phyloP scores from a whole-genome alignment of 306 rosid species.

The Gastrolobium bilobum region DNA sequence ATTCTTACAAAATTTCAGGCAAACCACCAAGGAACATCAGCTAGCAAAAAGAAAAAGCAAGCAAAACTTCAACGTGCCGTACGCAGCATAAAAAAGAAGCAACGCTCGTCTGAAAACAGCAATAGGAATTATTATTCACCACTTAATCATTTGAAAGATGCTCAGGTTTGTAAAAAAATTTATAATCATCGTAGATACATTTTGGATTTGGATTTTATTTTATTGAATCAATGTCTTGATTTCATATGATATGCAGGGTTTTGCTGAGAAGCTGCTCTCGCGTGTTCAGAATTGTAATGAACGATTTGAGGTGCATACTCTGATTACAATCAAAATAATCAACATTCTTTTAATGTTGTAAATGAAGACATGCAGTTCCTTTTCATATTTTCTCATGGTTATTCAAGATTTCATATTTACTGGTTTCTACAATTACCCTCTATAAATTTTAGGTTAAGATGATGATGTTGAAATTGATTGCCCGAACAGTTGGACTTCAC shows the following conservation, averaged over 20 bases:
- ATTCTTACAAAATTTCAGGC: conserved; percentile 62
- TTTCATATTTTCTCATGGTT: conserved; percentile 31
- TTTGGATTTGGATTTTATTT: conserved; percentile 34
- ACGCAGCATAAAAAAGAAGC: conserved; percentile 81
- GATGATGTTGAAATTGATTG: conserved; percentile 92
- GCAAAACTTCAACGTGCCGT: conserved; percentile 82
- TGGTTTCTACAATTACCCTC: conserved; percentile 45
- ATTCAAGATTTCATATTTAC: conserved; percentile 32
- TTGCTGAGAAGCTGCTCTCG: conserved; percentile 84
- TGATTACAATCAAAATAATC: conserved; percentile 20
- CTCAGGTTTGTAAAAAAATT: conserved; percentile 86
- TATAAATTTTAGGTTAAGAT: conserved; percentile 74
- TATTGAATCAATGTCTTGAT: conserved; percentile 29
- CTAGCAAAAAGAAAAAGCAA: conserved; percentile 93
- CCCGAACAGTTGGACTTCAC: conserved; percentile 90
- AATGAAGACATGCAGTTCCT: neutral
- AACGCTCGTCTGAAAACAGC: conserved; percentile 73
- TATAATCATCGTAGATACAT: conserved; percentile 3
- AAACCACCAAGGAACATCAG: conserved; percentile 81
- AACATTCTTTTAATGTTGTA: neutral
- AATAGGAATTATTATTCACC: conserved; percentile 75
- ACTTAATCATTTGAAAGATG: conserved; percentile 84
- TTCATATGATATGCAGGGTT: conserved; percentile 69
- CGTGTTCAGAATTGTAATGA: conserved; percentile 74
- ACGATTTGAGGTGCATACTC: conserved; percentile 75